Conservation (phyloP, 23 red algal species). For the Gracilaria domingensis region DNA sequence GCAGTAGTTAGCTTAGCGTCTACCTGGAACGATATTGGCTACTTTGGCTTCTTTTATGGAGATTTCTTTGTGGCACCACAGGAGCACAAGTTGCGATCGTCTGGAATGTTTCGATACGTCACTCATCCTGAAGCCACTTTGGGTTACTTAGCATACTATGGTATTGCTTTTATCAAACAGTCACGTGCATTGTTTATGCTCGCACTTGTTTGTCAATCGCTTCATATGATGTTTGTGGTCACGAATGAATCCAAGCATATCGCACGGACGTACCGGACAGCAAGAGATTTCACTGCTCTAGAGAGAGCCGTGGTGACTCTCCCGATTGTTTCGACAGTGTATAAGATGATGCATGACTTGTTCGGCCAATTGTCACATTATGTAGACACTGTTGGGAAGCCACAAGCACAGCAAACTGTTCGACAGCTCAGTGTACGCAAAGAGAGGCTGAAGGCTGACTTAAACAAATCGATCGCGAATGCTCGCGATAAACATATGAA, state of each 20-base stretch:
- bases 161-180: slow-evolving; percentile 73
- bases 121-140: slow-evolving; percentile 86
- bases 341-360: not conserved
- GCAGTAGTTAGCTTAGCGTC: slow-evolving; percentile 59
- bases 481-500: slow-evolving; percentile 37
- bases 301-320: slow-evolving; percentile 35
- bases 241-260: slow-evolving; percentile 86
- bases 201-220: slow-evolving; percentile 72
- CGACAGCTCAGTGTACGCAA: slow-evolving; percentile 30
- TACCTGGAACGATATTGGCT: slow-evolving; percentile 65
- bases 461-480: slow-evolving; percentile 30
- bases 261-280: slow-evolving; percentile 53
- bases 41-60: slow-evolving; percentile 89
- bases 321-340: not conserved
- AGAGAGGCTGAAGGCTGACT: slow-evolving; percentile 55
- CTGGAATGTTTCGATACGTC: slow-evolving; percentile 91
- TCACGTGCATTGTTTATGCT: slow-evolving; percentile 78
- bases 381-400: slow-evolving; percentile 26
- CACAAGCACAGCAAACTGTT: slow-evolving; percentile 18
- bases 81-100: slow-evolving; percentile 38
- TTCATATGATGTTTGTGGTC: slow-evolving; percentile 78
- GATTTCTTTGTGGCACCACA: slow-evolving; percentile 95
- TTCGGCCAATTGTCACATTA: not conserved
- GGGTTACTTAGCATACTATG: slow-evolving; percentile 89
- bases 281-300: slow-evolving; percentile 51